Evolutionary conservation across 306 rosid species (phyloP).

Genomic region (Acmispon strigosus): DNA sequence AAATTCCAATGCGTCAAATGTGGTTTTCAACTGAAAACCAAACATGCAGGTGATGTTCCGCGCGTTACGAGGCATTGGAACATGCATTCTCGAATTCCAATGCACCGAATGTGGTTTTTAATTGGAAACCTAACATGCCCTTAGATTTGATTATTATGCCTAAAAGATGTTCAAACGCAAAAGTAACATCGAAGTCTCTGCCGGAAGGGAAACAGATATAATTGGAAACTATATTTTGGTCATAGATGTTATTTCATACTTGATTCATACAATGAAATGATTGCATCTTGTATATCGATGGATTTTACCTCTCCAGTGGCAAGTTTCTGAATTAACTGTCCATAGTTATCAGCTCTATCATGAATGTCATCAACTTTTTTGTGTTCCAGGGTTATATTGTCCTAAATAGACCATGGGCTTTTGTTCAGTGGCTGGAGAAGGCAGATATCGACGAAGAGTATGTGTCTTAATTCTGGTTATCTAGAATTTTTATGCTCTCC

Average conservation of each 20-base stretch:
- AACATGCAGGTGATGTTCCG: no score
- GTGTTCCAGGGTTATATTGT: constrained; percentile 76
- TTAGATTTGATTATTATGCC: no score
- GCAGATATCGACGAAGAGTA: constrained; percentile 83
- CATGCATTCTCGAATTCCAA: no score
- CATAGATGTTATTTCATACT: not conserved
- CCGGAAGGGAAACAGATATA: not conserved
- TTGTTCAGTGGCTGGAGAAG: constrained; percentile 94
- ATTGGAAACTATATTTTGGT: not conserved
- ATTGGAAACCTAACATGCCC: no score
- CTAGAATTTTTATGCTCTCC: not conserved
- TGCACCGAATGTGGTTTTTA: no score
- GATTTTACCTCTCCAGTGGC: not conserved
- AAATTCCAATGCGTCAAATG: no score
- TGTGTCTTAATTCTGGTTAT: constrained; percentile 15
- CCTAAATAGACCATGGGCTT: constrained; percentile 96
- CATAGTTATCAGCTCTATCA: not conserved
- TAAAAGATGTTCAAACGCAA: not conserved
- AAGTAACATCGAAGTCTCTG: not conserved
- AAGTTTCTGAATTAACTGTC: not conserved
- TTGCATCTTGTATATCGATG: not conserved
- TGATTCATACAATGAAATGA: not conserved
- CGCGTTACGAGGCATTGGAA: no score
- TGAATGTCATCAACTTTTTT: not conserved
- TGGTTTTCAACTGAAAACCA: no score